Evolutionary conservation across 2,329 filamentous ascomycete genomes (phyloP).

Genomic region (Epichloe coenophiala): DNA sequence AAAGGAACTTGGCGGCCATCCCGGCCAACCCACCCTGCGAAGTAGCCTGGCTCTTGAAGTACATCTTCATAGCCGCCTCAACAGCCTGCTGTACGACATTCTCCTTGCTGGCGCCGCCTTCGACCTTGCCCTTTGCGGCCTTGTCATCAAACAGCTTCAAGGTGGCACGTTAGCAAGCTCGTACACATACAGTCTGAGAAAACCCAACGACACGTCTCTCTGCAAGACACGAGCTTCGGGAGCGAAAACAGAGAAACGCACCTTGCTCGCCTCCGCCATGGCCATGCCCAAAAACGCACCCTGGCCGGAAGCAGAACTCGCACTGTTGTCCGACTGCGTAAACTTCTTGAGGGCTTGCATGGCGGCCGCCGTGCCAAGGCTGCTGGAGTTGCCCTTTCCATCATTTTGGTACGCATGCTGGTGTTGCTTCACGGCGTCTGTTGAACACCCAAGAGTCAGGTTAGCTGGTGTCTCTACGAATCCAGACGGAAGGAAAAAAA

Average conservation of each 20-base stretch:
- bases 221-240: no score
- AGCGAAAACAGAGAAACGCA: constrained; percentile 21
- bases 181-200: background rate
- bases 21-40: constrained; percentile 27
- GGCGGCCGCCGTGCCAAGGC: constrained; percentile 59
- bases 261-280: constrained; percentile 75
- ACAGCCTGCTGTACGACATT: constrained; percentile 65
- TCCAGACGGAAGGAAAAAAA: background rate
- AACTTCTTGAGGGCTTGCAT: constrained; percentile 77
- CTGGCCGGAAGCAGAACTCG: constrained; percentile 42
- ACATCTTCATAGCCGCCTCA: constrained; percentile 84
- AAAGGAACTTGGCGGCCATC: constrained; percentile 32
- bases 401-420: constrained; percentile 54
- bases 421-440: constrained; percentile 61
- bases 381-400: constrained; percentile 31
- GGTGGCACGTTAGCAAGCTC: background rate
- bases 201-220: no score
- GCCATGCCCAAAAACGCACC: constrained; percentile 73
- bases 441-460: background rate
- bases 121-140: constrained; percentile 37
- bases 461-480: background rate
- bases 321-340: constrained; percentile 38
- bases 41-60: constrained; percentile 60
- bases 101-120: constrained; percentile 59
- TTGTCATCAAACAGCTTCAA: constrained; percentile 46